Evolutionary conservation across 805 yeast species (phyloP), one percentile per base, ranked within the genome.

Genomic region (Zygotorulaspora chibaensis): DNA sequence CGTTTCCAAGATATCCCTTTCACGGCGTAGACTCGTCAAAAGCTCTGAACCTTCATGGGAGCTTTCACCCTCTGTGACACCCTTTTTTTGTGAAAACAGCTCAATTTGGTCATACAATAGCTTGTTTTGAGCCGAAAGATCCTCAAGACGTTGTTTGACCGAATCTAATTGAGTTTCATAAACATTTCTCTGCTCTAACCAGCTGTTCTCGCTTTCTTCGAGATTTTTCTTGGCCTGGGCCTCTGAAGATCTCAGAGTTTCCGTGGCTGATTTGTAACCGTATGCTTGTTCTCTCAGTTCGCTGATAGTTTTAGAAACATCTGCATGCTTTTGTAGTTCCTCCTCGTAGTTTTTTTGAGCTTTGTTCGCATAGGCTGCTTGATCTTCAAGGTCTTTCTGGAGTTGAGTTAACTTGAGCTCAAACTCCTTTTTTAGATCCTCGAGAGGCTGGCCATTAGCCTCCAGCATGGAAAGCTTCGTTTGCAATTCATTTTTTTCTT

Each of bases 91-190:
- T 13, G 62, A 56, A 30, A 65, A 43, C 8, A 60, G 54, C 47
- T 83, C 91, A 23, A 88, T 63, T 62, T 87, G 93, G 51, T 80
- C 81, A 48, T 83, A 74, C 13, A 87, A 67, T 4, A 86, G 70
- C 40, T 77, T 70, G 59, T 87, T 85, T 59, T 87, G 95, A n/a
- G 77, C 71, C 11, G 76, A 69, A 31, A 86, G 65, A 42, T 82
- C 89, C 17, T 76, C 72, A 20, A 77, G 57, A 49, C 80, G 75
- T 3, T 64, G 53, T 17, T 70, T 72, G 8, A 76, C 65, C 17
- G 61, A 52, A n/a, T 66, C 70, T 37, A 84, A 57, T 43, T 79
- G 78, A 35, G 71, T 74, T 44, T 76, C 79, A 23, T 72, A 62
- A 1, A 63, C 61, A 2, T 56, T 35, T 53, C 65, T 72, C 54